Base-by-base conservation (phyloP, 257 asterid species). In the Fraxinus pennsylvanica region DNA sequence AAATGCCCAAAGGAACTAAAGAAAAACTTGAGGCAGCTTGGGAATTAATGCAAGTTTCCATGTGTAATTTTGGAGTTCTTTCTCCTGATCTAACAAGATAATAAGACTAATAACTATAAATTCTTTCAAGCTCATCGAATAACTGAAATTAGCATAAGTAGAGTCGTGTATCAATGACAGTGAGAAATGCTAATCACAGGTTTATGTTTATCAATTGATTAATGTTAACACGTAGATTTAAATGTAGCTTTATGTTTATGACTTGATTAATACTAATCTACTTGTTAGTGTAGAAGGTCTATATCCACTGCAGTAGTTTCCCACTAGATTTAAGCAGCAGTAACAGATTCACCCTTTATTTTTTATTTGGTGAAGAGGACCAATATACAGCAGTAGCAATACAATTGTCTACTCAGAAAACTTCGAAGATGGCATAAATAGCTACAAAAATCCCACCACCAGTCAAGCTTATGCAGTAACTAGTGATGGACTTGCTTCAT, bases 11-110 rank as follows among this genome's bases (percentile, higher is more conserved):
- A 68, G 47, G 33, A 65, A 54, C 59, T 39, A 68, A 75, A 79
- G 22, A 29, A 81, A 71, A 84, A 30, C 67, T 30, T 35, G 35
- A 65, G 54, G 67, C 47, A 54, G 61, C 68, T 65, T 36, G 13
- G 43, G 68, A 65, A 29, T 59, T 63, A 59, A 73, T 61, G 74
- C 79, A 80, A 71, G 70, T 14, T 17, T 63, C 69, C 35, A 13
- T 6, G 36, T 63, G 19, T 19, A 27, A 3, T 63, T 27, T 63
- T 25, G 33, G 17, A 25, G 36, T 3, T 63, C 69, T 63, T 63
- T 63, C 19, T 27, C 35, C 68, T 7, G 68, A 63, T 63, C 36
- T 3, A 22, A 2, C 36, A 25, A 27, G 69, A 27, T 27, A 63
- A 63, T 10, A n/a, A 59, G 29, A 59, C 29, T 21, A 13, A 1